These are phyloP conservation scores for Candolleomyces aberdarensis DNA, from an alignment of 768 basidiomycete genomes.

Conservation along the genomic window DNA sequence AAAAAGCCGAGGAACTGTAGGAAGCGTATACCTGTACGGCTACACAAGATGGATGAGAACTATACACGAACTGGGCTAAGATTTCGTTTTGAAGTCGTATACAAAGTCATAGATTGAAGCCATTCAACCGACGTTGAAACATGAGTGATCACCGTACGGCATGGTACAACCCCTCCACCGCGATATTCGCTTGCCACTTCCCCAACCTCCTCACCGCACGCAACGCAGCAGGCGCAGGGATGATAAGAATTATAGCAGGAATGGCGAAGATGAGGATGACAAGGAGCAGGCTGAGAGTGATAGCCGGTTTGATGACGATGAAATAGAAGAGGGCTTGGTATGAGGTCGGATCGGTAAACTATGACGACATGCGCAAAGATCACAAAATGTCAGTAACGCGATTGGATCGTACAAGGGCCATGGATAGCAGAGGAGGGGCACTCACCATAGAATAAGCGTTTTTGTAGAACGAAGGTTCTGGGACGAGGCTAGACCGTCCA, in stretches of 20 bases:
- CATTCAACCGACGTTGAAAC: neutral
- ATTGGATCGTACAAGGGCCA: too few relatives aligned
- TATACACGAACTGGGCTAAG: too few relatives aligned
- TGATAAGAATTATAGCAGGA: slow-evolving; percentile 52
- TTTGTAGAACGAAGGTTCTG: slow-evolving; percentile 74
- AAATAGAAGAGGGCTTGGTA: slow-evolving; percentile 89
- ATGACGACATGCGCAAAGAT: neutral
- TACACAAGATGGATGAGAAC: too few relatives aligned
- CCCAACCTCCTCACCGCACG: slow-evolving; percentile 65
- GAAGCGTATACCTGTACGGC: too few relatives aligned
- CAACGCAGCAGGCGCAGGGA: slow-evolving; percentile 68
- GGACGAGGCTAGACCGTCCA: slow-evolving; percentile 27
- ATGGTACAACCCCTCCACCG: slow-evolving; percentile 65
- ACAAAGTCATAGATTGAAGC: too few relatives aligned
- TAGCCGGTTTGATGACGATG: slow-evolving; percentile 80
- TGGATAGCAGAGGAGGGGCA: neutral
- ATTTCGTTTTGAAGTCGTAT: too few relatives aligned
- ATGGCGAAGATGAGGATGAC: slow-evolving; percentile 53
- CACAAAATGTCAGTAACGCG: neutral
- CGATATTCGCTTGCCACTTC: slow-evolving; percentile 81
- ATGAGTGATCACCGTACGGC: slow-evolving; percentile 31
- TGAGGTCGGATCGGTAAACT: slow-evolving; percentile 82
- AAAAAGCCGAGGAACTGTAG: too few relatives aligned
- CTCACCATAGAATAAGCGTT: slow-evolving; percentile 80
- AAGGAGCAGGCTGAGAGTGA: slow-evolving; percentile 66